Base-by-base conservation (phyloP, 805 yeast genomes). In the Teunomyces atbi region DNA sequence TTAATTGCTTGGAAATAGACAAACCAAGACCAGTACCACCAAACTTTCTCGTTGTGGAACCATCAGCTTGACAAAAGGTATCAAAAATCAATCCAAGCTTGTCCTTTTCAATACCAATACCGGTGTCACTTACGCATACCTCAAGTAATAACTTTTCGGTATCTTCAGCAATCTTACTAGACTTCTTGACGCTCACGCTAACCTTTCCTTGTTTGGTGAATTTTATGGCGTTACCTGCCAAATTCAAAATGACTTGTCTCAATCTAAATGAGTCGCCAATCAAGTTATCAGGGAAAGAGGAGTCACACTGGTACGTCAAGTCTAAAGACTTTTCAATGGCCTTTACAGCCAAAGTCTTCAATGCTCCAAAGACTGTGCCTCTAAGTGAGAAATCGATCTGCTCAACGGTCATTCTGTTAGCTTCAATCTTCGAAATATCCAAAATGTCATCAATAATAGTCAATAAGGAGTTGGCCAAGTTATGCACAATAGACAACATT, bases 1-100 rank as follows among this genome's bases (percentile, higher is more conserved):
- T 89, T 55, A 89, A 76, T 57, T 88, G 89, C 64, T 87, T 88
- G 7, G 96, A 89, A 63, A 89, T 89, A 2, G 95, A 86, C 46
- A 89, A 74, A 13, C 96, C 96, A 39, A 89, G 74, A 52, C 96
- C 96, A 3, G 96, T 89, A 59, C 96, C 96, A 57, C 96, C 96
- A 62, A 89, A 89, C 65, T 88, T 88, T 62, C 96, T 79, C 1
- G 96, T 89, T 2, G 96, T 89, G 4, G 96, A 87, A 35, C 96
- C 96, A 68, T 89, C 96, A 6, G 96, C 96, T 64, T 89, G 96
- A 55, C 96, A 86, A 70, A 89, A 89, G 2, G 92, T 89, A 59
- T 89, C 96, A 59, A 89, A 89, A 56, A 89, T 89, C 35, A 89
- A 74, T 27, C 89, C 96, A 30, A 89, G 73, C 60, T 89, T 89